These are phyloP conservation scores for Annona cherimola DNA, from an alignment of 164 flowering plant species.

Conservation along the genomic window DNA sequence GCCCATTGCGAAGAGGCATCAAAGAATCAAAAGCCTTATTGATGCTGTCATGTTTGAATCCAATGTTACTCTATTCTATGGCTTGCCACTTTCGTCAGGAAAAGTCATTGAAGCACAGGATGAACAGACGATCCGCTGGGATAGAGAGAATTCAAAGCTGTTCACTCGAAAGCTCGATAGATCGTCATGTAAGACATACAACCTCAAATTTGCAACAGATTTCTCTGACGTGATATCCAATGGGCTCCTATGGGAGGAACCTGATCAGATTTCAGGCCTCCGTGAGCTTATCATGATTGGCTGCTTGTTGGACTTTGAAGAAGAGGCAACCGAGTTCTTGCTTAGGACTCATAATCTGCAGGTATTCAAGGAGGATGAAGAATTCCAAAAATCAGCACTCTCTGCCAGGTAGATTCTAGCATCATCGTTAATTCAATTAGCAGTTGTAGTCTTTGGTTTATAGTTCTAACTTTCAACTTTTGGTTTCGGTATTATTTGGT, in stretches of 20 bases:
- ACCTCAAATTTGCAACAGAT: conserved; percentile 42
- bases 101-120: conserved; percentile 19
- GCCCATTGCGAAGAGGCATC: conserved; percentile 33
- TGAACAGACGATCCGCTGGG: conserved; percentile 48
- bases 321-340: conserved; percentile 42
- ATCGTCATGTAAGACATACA: conserved; percentile 22
- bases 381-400: conserved; percentile 13
- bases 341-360: conserved; percentile 58
- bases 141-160: conserved; percentile 35
- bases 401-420: not conserved
- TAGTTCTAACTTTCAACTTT: too few relatives aligned
- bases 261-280: conserved; percentile 34
- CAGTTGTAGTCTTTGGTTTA: too few relatives aligned
- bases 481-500: too few relatives aligned
- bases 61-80: conserved; percentile 22
- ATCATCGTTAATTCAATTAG: too few relatives aligned
- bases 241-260: conserved; percentile 54
- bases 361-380: conserved; percentile 45
- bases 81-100: conserved; percentile 15
- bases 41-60: conserved; percentile 35
- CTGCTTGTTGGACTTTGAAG: conserved; percentile 46
- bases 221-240: conserved; percentile 51
- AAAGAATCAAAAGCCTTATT: conserved; percentile 31
- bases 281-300: conserved; percentile 57
- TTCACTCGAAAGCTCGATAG: conserved; percentile 35